phyloP scores from a whole-genome alignment of 345 rosid species.

The Limnanthes douglasii region DNA sequence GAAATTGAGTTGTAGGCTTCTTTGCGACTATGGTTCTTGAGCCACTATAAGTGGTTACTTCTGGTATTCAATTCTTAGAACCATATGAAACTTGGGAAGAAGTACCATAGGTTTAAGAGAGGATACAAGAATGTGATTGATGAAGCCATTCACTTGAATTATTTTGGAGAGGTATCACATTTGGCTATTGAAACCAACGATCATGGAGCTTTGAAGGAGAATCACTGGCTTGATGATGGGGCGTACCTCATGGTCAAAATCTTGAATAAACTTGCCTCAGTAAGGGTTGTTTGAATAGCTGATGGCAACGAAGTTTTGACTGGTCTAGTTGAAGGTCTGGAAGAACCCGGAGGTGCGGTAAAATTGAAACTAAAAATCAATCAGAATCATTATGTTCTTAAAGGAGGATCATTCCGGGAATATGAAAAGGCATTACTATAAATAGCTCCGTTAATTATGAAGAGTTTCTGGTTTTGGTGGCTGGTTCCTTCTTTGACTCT shows the following conservation, averaged over 20 bases:
- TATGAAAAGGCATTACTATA: slow-evolving; percentile 81
- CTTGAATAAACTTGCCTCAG: slow-evolving; percentile 87
- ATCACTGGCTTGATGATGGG: slow-evolving; percentile 99
- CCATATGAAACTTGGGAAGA: slow-evolving; percentile 96
- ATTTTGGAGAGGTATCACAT: slow-evolving; percentile 74
- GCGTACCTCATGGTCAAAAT: slow-evolving; percentile 97
- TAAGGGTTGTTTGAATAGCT: slow-evolving; percentile 51
- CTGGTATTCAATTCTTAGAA: slow-evolving; percentile 94
- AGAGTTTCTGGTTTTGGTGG: slow-evolving; percentile 93
- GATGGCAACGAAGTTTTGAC: slow-evolving; percentile 81
- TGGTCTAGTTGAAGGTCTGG: slow-evolving; percentile 68
- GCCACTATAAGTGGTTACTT: slow-evolving; percentile 81
- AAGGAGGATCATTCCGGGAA: slow-evolving; percentile 85
- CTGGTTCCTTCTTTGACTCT: slow-evolving; percentile 97
- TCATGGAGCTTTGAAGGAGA: slow-evolving; percentile 95
- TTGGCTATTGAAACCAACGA: slow-evolving; percentile 97
- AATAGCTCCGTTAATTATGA: slow-evolving; percentile 82
- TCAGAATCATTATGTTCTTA: slow-evolving; percentile 71
- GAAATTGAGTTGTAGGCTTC: slow-evolving; percentile 99
- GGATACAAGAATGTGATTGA: slow-evolving; percentile 97
- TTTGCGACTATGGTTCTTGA: slow-evolving; percentile 95
- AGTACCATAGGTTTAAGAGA: slow-evolving; percentile 91
- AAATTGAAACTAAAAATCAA: slow-evolving; percentile 80
- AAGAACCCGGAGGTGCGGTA: slow-evolving; percentile 57
- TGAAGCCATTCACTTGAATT: slow-evolving; percentile 90